These are phyloP conservation scores for Sungouiozyma ichnusensis DNA, from an alignment of 805 yeast species.

Conservation along the genomic window DNA sequence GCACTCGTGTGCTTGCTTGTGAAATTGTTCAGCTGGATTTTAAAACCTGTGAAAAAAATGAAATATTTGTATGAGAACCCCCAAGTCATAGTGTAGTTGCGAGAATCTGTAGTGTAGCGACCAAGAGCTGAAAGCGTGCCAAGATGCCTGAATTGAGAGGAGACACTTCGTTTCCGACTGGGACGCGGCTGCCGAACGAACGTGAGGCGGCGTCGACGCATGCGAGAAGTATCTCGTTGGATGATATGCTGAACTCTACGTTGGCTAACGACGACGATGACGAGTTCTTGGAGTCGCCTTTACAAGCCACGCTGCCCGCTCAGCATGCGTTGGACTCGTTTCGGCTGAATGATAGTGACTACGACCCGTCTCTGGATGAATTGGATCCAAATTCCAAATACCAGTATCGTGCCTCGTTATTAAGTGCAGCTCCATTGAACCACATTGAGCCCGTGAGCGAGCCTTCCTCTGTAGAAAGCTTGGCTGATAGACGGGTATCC, in stretches of 20 bases:
- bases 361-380: background rate
- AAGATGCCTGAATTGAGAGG: background rate
- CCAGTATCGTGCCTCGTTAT: background rate
- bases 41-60: no score
- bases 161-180: background rate
- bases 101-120: no score
- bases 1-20: no score
- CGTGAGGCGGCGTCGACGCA: constrained; percentile 2
- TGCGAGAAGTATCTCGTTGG: constrained; percentile 12
- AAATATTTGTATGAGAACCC: no score
- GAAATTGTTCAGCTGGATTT: no score
- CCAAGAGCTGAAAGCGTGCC: background rate
- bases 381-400: background rate
- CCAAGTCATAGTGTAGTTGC: no score
- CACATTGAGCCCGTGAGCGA: background rate
- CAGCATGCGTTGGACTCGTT: background rate
- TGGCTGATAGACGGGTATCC: background rate
- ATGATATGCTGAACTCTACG: constrained; percentile 18
- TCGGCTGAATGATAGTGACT: background rate
- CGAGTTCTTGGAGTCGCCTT: constrained; percentile 1
- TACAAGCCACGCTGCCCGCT: background rate
- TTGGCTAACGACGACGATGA: constrained; percentile 10
- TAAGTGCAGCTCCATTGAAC: background rate
- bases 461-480: background rate
- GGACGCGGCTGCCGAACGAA: background rate